These are phyloP conservation scores for Populus tremula DNA, from an alignment of 345 rosid species.

Conservation along the genomic window DNA sequence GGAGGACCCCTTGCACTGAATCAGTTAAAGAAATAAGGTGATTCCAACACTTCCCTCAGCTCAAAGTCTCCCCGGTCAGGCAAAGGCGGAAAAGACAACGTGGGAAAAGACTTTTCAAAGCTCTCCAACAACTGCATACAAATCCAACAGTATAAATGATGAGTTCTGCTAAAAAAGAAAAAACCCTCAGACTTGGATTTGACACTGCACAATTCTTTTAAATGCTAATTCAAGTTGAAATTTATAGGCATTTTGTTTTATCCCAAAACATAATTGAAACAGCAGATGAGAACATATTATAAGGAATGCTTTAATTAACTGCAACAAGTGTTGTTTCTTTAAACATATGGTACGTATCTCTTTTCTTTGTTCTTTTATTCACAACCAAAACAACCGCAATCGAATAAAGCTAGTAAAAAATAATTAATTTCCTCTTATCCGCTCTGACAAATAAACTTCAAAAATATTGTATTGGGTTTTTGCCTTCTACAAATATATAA, in stretches of 20 bases:
- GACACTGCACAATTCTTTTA: background rate
- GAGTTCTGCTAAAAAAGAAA: background rate
- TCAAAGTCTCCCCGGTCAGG: too few species aligned
- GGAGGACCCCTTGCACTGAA: constrained; percentile 3
- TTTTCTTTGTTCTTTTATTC: background rate
- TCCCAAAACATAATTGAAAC: background rate
- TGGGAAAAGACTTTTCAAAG: constrained; percentile 75
- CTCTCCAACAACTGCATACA: constrained; percentile 71
- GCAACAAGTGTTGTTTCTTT: background rate
- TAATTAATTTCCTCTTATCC: background rate
- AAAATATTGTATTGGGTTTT: background rate
- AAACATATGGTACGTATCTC: background rate
- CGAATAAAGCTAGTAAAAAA: background rate
- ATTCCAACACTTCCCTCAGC: too few species aligned
- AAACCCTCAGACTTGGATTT: background rate
- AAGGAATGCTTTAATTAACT: background rate
- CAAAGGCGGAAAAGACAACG: too few species aligned
- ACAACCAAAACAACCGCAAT: background rate
- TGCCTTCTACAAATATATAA: background rate
- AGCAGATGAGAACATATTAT: background rate
- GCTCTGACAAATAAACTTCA: background rate
- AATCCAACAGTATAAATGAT: background rate
- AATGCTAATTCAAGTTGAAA: background rate
- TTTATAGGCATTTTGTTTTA: background rate
- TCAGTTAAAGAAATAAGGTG: too few species aligned